A percentile compares a stretch with the other conserved stretches of the same genome.
phyloP scores from a whole-genome alignment of 1,139 yeast genomes.

The Entelexis paramagnoliae region DNA sequence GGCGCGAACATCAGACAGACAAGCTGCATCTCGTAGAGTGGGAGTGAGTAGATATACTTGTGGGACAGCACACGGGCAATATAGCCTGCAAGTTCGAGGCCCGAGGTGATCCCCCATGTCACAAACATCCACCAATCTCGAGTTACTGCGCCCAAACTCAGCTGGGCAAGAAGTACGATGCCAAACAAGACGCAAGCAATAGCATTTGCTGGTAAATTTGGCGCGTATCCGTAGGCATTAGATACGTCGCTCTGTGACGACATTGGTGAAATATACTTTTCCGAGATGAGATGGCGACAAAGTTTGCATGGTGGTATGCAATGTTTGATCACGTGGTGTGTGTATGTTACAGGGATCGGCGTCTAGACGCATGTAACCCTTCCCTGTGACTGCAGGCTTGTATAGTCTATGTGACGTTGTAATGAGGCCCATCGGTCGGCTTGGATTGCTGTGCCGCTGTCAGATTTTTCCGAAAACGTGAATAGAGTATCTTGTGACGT shows the following conservation, averaged over 20 bases:
- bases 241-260: neutral
- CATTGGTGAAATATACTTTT: slow-evolving; percentile 18
- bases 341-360: neutral
- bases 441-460: too few species aligned
- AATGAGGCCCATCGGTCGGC: too few species aligned
- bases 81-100: slow-evolving; percentile 61
- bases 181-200: slow-evolving; percentile 43
- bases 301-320: neutral
- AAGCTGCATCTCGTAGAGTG: slow-evolving; percentile 50
- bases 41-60: neutral
- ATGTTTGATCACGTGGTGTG: neutral
- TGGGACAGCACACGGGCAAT: slow-evolving; percentile 41
- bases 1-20: slow-evolving; percentile 70
- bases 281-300: neutral
- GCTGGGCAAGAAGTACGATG: slow-evolving; percentile 35
- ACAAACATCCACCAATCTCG: slow-evolving; percentile 63
- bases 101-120: slow-evolving; percentile 49
- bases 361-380: neutral
- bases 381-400: neutral
- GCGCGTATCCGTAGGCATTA: neutral
- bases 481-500: too few species aligned
- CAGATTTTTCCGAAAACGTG: too few species aligned
- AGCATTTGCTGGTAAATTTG: slow-evolving; percentile 36
- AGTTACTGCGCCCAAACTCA: slow-evolving; percentile 36
- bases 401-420: neutral